Base-by-base conservation (phyloP, 2,329 filamentous ascomycete species). In the Fusarium avenaceum region DNA sequence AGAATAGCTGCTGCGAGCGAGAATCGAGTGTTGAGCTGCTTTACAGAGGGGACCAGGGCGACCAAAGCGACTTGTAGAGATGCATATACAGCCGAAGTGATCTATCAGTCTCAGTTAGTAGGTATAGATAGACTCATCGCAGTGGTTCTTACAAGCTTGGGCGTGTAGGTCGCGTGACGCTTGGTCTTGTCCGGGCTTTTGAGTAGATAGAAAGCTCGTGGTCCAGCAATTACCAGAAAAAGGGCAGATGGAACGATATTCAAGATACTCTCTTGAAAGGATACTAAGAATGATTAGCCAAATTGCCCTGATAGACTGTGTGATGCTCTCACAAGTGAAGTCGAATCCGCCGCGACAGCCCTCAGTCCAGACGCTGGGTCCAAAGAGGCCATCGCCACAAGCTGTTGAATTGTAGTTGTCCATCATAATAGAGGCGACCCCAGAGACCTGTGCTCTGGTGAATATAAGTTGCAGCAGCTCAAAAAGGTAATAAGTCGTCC, bases 301-400 rank as follows among this genome's bases (percentile, higher is more conserved):
- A 26, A 17, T 2, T 7, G 17, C 7, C 2, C 6, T 11, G 4
- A 4, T 15, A 8, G 33, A 17, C 48, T 38, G 8, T 17, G 7
- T 43, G 3, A 3, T 39, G 13, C 30, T 20, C 71, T 48, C 50
- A 76, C 76, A 48, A n/a, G 75, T 76, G 46, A 77, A 76, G 44
- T 77, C 76, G 15, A 77, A 77, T 3, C 76, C 76, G 6, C 74
- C 75, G 14, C 76, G 74, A 65, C 76, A 77, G 19, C 69, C 74
- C 22, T 75, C 55, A 5, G 66, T 55, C 70, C 65, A 72, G 15
- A 77, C 71, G 19, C 67, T 70, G 14, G 76, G 76, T 5, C 76
- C 74, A 42, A 77, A 73, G 61, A 75, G 54, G 61, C 65, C 69
- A 72, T 77, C 75, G 20, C 68, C 63, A 60, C 76, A 77, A 6